Percentiles rank a stretch among this genome's conserved stretches.
phyloP scores from a whole-genome alignment of 2,329 filamentous ascomycete genomes.

The Didymella keratinophila region DNA sequence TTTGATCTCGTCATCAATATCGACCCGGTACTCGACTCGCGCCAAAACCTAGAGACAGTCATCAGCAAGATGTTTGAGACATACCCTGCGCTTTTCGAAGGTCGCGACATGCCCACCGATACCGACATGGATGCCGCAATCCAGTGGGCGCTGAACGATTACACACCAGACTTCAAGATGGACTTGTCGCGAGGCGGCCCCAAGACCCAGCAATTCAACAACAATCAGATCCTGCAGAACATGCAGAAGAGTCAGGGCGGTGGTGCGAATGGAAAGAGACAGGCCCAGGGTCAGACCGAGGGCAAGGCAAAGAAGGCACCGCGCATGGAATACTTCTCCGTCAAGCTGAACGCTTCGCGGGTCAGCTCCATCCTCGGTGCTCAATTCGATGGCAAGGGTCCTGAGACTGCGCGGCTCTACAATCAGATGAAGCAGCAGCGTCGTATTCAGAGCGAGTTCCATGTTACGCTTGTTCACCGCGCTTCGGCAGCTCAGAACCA shows the following conservation, averaged over 20 bases:
- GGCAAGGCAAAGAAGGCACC: slow-evolving; percentile 58
- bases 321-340: slow-evolving; percentile 70
- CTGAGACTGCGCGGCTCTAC: slow-evolving; percentile 72
- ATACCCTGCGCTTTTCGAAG: slow-evolving; percentile 77
- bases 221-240: slow-evolving; percentile 45
- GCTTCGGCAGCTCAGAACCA: slow-evolving; percentile 67
- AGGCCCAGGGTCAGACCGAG: slow-evolving; percentile 38
- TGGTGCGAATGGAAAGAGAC: slow-evolving; percentile 19
- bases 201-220: slow-evolving; percentile 41
- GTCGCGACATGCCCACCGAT: slow-evolving; percentile 68
- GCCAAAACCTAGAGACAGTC: slow-evolving; percentile 83
- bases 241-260: slow-evolving; percentile 39
- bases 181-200: slow-evolving; percentile 66
- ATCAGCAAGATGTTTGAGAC: slow-evolving; percentile 74
- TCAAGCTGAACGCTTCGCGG: slow-evolving; percentile 61
- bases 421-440: slow-evolving; percentile 74
- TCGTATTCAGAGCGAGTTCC: slow-evolving; percentile 84
- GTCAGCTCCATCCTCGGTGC: slow-evolving; percentile 70
- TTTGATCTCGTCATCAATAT: slow-evolving; percentile 90
- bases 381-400: slow-evolving; percentile 67
- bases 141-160: slow-evolving; percentile 75
- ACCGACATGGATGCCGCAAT: slow-evolving; percentile 84
- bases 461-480: slow-evolving; percentile 92
- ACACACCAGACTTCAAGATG: slow-evolving; percentile 78
- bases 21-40: slow-evolving; percentile 77